Conservation (phyloP, 495 filamentous ascomycete species). For the Clohesyomyces aquaticus region DNA sequence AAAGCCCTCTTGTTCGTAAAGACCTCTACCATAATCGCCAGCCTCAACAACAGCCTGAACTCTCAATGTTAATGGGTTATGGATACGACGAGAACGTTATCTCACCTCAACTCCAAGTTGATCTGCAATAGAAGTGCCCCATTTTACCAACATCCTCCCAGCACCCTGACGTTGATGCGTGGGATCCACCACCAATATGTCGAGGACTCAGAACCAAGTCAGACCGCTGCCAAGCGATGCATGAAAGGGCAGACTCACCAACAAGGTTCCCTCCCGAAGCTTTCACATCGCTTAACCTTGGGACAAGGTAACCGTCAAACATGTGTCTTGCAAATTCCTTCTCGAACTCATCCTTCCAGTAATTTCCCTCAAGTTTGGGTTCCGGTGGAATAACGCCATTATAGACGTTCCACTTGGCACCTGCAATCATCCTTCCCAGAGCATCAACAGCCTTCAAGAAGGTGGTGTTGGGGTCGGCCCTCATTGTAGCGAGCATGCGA, state of each 20-base stretch:
- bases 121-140: constrained; percentile 9
- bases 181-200: constrained; percentile 11
- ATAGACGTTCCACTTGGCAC: constrained; percentile 10
- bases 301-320: constrained; percentile 12
- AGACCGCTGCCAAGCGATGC: neutral
- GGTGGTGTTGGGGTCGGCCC: constrained; percentile 1
- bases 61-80: neutral
- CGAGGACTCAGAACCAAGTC: neutral
- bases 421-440: neutral
- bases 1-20: constrained; percentile 5
- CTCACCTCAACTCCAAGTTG: constrained; percentile 10
- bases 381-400: constrained; percentile 1
- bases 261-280: constrained; percentile 10
- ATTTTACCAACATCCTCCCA: constrained; percentile 7
- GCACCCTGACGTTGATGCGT: constrained; percentile 8
- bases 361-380: neutral
- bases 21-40: constrained; percentile 6
- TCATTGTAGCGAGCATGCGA: constrained; percentile 13
- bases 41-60: constrained; percentile 13
- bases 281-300: constrained; percentile 1
- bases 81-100: neutral
- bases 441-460: constrained; percentile 7
- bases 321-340: constrained; percentile 13
- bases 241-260: neutral
- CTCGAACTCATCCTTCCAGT: constrained; percentile 8